These are phyloP conservation scores for Penicillium cataractarum DNA, from an alignment of 495 filamentous ascomycete genomes.

Conservation along the genomic window DNA sequence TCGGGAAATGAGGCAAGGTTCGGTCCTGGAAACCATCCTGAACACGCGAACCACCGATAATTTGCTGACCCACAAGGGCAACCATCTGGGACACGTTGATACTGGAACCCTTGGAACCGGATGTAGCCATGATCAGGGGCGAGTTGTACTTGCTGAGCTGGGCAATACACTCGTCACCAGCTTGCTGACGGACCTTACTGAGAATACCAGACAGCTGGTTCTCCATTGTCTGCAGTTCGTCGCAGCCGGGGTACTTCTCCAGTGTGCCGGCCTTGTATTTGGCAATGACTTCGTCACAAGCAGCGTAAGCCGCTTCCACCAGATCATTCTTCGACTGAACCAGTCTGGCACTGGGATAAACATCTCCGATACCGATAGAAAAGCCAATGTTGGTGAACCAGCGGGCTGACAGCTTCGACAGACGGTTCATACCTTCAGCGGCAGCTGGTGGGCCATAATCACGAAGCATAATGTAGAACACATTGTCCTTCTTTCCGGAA, in stretches of 20 bases:
- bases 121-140: constrained; percentile 94
- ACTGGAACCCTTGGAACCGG: constrained; percentile 91
- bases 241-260: constrained; percentile 82
- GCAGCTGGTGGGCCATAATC: constrained; percentile 91
- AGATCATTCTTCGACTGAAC: constrained; percentile 70
- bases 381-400: constrained; percentile 90
- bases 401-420: constrained; percentile 87
- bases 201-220: constrained; percentile 88
- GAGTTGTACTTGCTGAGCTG: constrained; percentile 91
- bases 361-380: constrained; percentile 93
- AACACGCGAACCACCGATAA: constrained; percentile 92
- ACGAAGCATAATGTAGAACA: constrained; percentile 94
- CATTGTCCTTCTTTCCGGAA: constrained; percentile 93
- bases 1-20: constrained; percentile 92
- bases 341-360: constrained; percentile 75
- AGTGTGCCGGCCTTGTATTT: constrained; percentile 77
- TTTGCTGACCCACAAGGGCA: constrained; percentile 94
- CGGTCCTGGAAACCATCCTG: constrained; percentile 95
- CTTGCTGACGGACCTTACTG: constrained; percentile 84
- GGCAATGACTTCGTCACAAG: constrained; percentile 84
- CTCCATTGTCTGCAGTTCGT: constrained; percentile 90
- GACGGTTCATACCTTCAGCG: constrained; percentile 88
- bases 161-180: constrained; percentile 87
- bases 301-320: constrained; percentile 75
- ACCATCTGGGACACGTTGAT: constrained; percentile 99